phyloP scores from a whole-genome alignment of 169 alveolate species.

The Ichthyophthirius multifiliis region DNA sequence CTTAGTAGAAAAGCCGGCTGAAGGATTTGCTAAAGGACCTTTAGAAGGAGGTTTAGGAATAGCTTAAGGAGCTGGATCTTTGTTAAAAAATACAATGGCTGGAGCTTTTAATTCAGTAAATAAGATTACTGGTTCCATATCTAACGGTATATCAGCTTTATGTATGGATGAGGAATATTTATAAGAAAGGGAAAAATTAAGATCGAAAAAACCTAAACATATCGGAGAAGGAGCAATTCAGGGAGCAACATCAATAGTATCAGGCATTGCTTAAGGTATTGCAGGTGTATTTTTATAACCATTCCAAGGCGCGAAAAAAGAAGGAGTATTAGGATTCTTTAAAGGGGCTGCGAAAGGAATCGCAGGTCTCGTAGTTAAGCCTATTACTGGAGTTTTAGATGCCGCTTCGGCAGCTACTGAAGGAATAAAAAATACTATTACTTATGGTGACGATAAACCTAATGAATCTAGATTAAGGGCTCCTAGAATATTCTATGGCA shows the following conservation, averaged over 20 bases:
- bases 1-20: slow-evolving; percentile 77
- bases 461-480: slow-evolving; percentile 57
- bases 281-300: slow-evolving; percentile 83
- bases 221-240: slow-evolving; percentile 82
- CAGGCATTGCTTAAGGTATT: slow-evolving; percentile 79
- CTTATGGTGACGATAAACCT: slow-evolving; percentile 52
- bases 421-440: slow-evolving; percentile 83
- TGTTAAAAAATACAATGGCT: slow-evolving; percentile 72
- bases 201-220: slow-evolving; percentile 77
- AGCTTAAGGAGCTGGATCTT: slow-evolving; percentile 71
- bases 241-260: slow-evolving; percentile 69
- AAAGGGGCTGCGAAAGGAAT: slow-evolving; percentile 83
- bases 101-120: slow-evolving; percentile 85
- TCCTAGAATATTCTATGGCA: slow-evolving; percentile 82
- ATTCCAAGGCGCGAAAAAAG: slow-evolving; percentile 73
- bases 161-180: slow-evolving; percentile 80
- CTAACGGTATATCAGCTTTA: slow-evolving; percentile 66
- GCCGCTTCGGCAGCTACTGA: slow-evolving; percentile 83
- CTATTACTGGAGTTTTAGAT: slow-evolving; percentile 83
- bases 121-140: slow-evolving; percentile 68
- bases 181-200: slow-evolving; percentile 66
- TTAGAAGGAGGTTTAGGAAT: slow-evolving; percentile 83
- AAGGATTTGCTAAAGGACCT: slow-evolving; percentile 86
- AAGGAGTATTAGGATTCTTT: slow-evolving; percentile 72
- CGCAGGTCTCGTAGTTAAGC: slow-evolving; percentile 81